Conservation (phyloP, 1,139 yeast species). For the Blastobotrys capitulatus region DNA sequence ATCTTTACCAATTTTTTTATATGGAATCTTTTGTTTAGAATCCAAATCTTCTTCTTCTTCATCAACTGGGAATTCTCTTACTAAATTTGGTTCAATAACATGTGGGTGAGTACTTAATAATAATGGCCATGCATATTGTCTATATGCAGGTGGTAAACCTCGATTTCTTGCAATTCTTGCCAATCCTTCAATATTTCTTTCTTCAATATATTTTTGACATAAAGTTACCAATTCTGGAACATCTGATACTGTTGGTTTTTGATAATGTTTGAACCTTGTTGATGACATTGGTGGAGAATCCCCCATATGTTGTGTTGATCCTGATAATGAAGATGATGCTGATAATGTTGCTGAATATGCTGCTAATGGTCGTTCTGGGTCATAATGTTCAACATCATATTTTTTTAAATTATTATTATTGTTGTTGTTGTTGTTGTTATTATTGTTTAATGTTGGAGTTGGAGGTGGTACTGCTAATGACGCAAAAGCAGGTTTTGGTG, state of each 20-base stretch:
- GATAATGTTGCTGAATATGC: conserved; percentile 26
- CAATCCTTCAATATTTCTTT: conserved; percentile 57
- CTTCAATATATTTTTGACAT: conserved; percentile 40
- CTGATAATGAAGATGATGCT: conserved; percentile 24
- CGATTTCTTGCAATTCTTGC: conserved; percentile 77
- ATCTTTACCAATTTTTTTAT: conserved; percentile 4
- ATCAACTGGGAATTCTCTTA: conserved; percentile 42
- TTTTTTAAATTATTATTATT: background rate
- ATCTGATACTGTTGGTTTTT: conserved; percentile 34
- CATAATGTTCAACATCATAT: background rate
- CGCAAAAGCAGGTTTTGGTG: background rate
- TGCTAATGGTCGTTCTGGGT: conserved; percentile 18
- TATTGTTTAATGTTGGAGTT: background rate
- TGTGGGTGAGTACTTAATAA: conserved; percentile 78
- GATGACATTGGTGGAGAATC: conserved; percentile 26
- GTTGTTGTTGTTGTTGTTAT: background rate
- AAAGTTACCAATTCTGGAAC: conserved; percentile 32
- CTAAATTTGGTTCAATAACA: conserved; percentile 65
- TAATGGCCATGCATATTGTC: conserved; percentile 82
- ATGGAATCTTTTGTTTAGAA: conserved; percentile 2
- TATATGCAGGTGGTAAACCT: conserved; percentile 79
- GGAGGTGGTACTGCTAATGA: background rate
- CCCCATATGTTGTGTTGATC: conserved; percentile 14
- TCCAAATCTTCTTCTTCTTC: conserved; percentile 7
- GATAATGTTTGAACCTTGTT: conserved; percentile 34